Evolutionary conservation across 1,284 basidiomycete species (phyloP), one percentile per base, ranked within the genome.

Genomic region (Cryptococcus maquisensis): DNA sequence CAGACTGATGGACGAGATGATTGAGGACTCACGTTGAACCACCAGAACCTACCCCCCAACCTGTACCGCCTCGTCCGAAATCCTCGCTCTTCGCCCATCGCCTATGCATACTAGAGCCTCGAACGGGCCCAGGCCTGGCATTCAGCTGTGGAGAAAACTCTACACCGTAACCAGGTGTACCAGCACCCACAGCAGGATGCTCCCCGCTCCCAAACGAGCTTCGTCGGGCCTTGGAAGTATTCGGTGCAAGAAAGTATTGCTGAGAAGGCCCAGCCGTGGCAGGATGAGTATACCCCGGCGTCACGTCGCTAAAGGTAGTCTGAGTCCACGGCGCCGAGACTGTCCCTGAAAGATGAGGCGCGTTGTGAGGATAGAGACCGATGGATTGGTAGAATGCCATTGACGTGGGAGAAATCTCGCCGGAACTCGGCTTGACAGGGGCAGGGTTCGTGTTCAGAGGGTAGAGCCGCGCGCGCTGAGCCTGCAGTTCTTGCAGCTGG

Each of bases 141-240:
- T 44, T 61, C 41, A 61, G 58, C 26, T 65, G 61, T 38, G 60
- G 51, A 16, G 55, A 56, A 40, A 75, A 69, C 49, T 68, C 69
- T 35, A 70, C 60, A 9, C 71, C 73, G 47, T 75, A 75, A 5
- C 71, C 73, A 9, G 73, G 73, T 15, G 73, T 75, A 6, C 73
- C 73, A 4, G 65, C 65, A 23, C 71, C 73, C 15, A 63, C 62
- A 9, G 72, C 73, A 42, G 65, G 71, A 56, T 75, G 72, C 32
- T 63, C 53, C 20, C 62, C 71, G 3, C 60, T 71, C 3, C 58
- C 64, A 44, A 72, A 67, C 38, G 69, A 71, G 21, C 64, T 47
- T 21, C 72, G 57, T 26, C 70, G 26, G 16, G 43, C 37, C 23
- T 44, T 43, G 13, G 26, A 38, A 18, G 42, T 41, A 16, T 38